Base-by-base conservation (phyloP, 805 yeast genomes). In the Starmerella etchellsii region DNA sequence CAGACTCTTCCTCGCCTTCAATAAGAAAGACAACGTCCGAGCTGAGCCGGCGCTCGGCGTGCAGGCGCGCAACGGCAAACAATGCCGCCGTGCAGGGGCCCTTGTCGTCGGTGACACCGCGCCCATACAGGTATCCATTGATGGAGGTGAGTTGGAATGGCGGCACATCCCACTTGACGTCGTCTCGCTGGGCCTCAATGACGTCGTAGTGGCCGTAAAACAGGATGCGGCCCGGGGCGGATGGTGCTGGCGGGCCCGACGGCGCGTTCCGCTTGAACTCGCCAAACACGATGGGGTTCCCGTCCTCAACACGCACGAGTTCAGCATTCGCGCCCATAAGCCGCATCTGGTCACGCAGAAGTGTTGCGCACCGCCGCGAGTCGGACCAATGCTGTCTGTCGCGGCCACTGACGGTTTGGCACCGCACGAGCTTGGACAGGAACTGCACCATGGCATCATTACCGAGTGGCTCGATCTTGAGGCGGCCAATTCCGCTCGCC, bases 121-220 rank as follows among this genome's bases (percentile, higher is more conserved):
- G 70, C 1, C 88, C 97, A 53, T 81, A 81, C 44, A 88, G 55
- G 52, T 78, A 84, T 0, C 97, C 97, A 56, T 88, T 79, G 44
- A 71, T 69, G 3, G 94, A 80, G 0, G 80, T 71, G 56, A 91
- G 58, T 19, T 63, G 61, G 56, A 80, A 91, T 0, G 97, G 97
- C 47, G 79, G 77, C 0, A 91, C 72, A 8, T 65, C 57, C 96
- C 97, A 88, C 33, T 42, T 40, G 18, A 34, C 22, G 24, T 66
- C 66, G 5, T 66, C 67, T 19, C 65, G 62, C 26, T 73, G 71
- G 0, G 93, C 93, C 43, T 80, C 81, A 31, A 88, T 84, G 22
- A 88, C 95, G 61, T 88, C 98, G 56, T 91, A 88, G 65, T 88
- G 98, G 1, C 95, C 97, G 59, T 88, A 88, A 80, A 94, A 88